These are phyloP conservation scores for Neofusicoccum sp. DNA, from an alignment of 2,329 filamentous ascomycete genomes.

Conservation along the genomic window DNA sequence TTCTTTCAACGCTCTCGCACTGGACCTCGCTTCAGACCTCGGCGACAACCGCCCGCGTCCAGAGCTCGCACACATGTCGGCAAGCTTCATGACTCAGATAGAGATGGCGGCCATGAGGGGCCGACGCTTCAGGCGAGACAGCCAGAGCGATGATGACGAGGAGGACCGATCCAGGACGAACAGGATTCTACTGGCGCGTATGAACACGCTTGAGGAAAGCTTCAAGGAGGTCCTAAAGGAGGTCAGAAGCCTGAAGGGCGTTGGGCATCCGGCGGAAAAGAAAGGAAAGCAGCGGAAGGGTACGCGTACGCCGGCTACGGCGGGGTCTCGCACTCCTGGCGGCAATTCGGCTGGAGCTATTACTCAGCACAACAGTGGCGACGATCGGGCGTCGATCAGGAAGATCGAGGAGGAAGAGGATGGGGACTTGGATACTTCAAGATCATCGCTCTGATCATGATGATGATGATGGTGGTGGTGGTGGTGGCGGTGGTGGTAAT, in stretches of 20 bases:
- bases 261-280: not conserved
- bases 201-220: constrained; percentile 90
- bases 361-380: not conserved
- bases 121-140: constrained; percentile 8
- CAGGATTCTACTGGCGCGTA: constrained; percentile 78
- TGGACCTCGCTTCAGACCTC: constrained; percentile 72
- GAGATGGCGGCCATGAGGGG: constrained; percentile 31
- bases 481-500: too few relatives aligned
- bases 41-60: constrained; percentile 57
- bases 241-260: constrained; percentile 60
- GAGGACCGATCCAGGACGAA: constrained; percentile 48
- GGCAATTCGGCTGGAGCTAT: not conserved
- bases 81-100: constrained; percentile 73
- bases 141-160: not conserved
- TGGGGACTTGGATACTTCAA: not conserved
- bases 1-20: constrained; percentile 60
- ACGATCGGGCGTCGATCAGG: constrained; percentile 1
- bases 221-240: constrained; percentile 84
- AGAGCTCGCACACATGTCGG: constrained; percentile 51
- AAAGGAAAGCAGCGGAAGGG: constrained; percentile 9
- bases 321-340: not conserved
- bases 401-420: not conserved
- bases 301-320: not conserved
- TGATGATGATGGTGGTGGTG: too few relatives aligned
- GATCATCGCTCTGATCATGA: not conserved